A percentile compares a stretch with the other conserved stretches of the same genome.
Evolutionary conservation across 768 basidiomycete genomes (phyloP).

Genomic region (Leccinellum luteum): DNA sequence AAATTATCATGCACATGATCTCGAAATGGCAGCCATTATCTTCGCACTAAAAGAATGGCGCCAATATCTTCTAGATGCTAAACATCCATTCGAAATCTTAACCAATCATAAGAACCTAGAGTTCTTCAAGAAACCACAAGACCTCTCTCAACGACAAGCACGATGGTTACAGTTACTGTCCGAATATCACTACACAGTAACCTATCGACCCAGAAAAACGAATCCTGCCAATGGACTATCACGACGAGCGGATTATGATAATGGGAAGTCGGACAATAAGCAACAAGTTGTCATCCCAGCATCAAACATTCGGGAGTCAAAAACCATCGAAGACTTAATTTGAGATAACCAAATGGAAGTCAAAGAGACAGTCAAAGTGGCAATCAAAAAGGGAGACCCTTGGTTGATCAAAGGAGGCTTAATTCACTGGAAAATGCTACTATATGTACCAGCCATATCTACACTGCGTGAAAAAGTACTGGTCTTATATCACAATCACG

Average conservation of each 20-base stretch:
- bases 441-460: not conserved
- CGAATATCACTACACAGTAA: not conserved
- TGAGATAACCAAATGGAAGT: too few species aligned
- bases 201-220: not conserved
- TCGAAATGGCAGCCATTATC: conserved; percentile 1
- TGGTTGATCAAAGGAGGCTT: not conserved
- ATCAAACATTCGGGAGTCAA: too few species aligned
- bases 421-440: not conserved
- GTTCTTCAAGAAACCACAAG: conserved; percentile 26
- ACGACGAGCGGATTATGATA: not conserved
- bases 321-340: too few species aligned
- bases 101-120: conserved; percentile 42
- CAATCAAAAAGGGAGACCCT: too few species aligned
- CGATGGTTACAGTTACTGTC: not conserved
- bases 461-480: too few species aligned
- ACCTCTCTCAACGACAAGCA: not conserved
- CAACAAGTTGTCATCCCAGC: not conserved
- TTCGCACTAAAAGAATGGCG: not conserved
- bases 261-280: not conserved
- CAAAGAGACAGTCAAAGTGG: too few species aligned
- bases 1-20: conserved; percentile 1
- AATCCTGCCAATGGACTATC: not conserved
- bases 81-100: conserved; percentile 18
- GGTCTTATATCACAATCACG: not conserved
- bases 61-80: not conserved